Conservation (phyloP, 2,329 filamentous ascomycete genomes). For the Pleomassaria siparia region DNA sequence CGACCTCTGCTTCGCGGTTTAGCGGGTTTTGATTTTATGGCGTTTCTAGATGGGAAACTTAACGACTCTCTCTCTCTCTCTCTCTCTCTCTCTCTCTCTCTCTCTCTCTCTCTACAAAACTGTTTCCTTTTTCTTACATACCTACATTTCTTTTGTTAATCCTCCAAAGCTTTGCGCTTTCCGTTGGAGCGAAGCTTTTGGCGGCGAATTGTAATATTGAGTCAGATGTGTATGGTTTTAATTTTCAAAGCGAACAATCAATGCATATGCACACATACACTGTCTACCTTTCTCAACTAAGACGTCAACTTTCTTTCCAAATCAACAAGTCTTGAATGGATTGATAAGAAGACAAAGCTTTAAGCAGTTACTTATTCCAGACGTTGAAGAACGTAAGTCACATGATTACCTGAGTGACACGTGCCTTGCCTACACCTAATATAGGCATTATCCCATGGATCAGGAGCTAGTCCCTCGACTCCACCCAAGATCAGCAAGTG, state of each 20-base stretch:
- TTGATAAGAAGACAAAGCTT: too few species aligned
- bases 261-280: neutral
- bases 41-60: slow-evolving; percentile 13
- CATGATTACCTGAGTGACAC: neutral
- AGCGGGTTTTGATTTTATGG: slow-evolving; percentile 13
- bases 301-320: too few species aligned
- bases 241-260: neutral
- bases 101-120: neutral
- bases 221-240: slow-evolving; percentile 4
- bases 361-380: neutral
- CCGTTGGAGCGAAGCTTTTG: slow-evolving; percentile 5
- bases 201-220: slow-evolving; percentile 6
- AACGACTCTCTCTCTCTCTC: slow-evolving; percentile 11
- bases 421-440: neutral
- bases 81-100: neutral
- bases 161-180: neutral
- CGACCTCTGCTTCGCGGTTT: neutral
- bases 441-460: too few species aligned
- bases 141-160: slow-evolving; percentile 3
- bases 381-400: neutral
- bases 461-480: neutral
- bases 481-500: neutral
- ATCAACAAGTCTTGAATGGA: too few species aligned
- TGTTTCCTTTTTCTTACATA: neutral
- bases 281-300: neutral